Conservation (phyloP, 1,284 basidiomycete species). For the Fomes fomentarius region DNA sequence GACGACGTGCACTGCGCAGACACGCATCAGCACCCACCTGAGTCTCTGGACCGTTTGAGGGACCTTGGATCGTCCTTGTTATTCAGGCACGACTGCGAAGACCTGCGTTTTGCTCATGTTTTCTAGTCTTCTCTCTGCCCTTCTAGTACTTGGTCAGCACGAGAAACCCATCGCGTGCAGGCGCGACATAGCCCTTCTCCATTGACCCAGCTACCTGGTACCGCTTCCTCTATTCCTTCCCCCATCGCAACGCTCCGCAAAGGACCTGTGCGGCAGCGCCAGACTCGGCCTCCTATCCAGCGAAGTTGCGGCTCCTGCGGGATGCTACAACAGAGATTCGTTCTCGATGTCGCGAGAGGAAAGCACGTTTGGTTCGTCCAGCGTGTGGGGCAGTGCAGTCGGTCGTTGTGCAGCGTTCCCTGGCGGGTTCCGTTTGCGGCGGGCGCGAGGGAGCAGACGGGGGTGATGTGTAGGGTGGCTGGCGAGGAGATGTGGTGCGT, state of each 20-base stretch:
- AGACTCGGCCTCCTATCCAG: constrained; percentile 27
- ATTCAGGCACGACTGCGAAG: constrained; percentile 25
- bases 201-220: constrained; percentile 25
- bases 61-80: constrained; percentile 13
- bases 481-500: constrained; percentile 22
- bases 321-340: constrained; percentile 32
- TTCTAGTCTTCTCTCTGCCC: constrained; percentile 10
- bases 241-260: constrained; percentile 9
- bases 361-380: constrained; percentile 11
- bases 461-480: constrained; percentile 26
- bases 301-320: constrained; percentile 32
- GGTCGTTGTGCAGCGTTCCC: constrained; percentile 16
- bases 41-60: constrained; percentile 12
- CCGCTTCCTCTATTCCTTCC: constrained; percentile 19
- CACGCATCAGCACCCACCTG: constrained; percentile 28
- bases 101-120: constrained; percentile 22
- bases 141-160: constrained; percentile 18
- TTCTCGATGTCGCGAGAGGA: constrained; percentile 27
- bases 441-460: constrained; percentile 15
- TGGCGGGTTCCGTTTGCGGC: constrained; percentile 9
- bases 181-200: constrained; percentile 7
- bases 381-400: constrained; percentile 26
- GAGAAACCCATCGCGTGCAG: constrained; percentile 19
- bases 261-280: constrained; percentile 14
- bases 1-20: constrained; percentile 25